Base-by-base conservation (phyloP, 2,329 filamentous ascomycete species). In the Apiospora saccharicola region DNA sequence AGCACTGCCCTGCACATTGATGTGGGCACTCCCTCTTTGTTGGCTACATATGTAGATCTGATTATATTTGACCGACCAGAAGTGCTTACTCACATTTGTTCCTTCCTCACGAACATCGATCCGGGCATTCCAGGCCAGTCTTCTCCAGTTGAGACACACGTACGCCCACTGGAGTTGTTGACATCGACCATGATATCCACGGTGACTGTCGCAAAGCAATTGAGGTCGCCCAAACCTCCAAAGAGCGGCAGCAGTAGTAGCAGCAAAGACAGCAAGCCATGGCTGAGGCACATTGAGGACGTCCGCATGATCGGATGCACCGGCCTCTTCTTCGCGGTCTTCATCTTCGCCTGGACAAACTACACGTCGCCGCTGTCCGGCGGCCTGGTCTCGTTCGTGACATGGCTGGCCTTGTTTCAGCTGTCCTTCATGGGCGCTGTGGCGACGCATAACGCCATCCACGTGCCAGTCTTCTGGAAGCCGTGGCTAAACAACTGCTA, bases 391-490 rank as follows among this genome's bases (percentile, higher is more conserved):
- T 73, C 72, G 8, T 72, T 70, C 57, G 26, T 70, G 43, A 70
- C 47, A 34, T 73, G 72, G 72, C 61, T 73, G 37, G 34, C 71
- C 16, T 43, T 73, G 19, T 68, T 70, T 41, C 72, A 73, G 61
- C 72, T 73, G 46, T 73, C 72, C 37, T 73, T 73, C 61, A 73
- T 73, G 72, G 72, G 72, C 44, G 72, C 72, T 8, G 71, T 73
- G 46, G 37, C 72, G 34, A 73, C 72, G 57, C 72, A 73, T 34
- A 73, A 73, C 57, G 72, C 72, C 71, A 72, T 73, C 37, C 72
- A 73, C 46, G 49, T 69, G 24, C 72, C 72, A 13, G 24, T 73
- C 46, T 73, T 73, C 64, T 72, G 44, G 24, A 68, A 41, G 24
- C 24, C 49, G 8, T 37, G 61, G 34, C 34, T 70, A 34, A 73